Evolutionary conservation across 2,329 filamentous ascomycete species (phyloP).

Genomic region (Trichoderma koningiopsis): DNA sequence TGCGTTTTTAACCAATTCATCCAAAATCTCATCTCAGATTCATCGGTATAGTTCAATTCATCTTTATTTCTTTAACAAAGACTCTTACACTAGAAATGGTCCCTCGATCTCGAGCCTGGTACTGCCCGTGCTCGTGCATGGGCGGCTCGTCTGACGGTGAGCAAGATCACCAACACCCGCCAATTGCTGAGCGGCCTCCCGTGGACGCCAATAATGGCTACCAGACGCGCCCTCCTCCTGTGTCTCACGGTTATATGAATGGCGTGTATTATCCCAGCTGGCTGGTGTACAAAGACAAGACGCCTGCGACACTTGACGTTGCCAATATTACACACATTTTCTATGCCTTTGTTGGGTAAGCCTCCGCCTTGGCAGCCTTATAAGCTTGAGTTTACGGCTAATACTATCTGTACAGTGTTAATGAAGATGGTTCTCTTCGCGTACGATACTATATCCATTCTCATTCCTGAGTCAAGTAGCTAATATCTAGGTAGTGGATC

Average conservation of each 20-base stretch:
- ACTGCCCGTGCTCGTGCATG: slow-evolving; percentile 20
- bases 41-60: too few relatives aligned
- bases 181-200: neutral
- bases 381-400: neutral
- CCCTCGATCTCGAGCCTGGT: slow-evolving; percentile 5
- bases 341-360: slow-evolving; percentile 62
- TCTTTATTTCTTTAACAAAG: neutral
- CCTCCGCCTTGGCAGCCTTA: neutral
- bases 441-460: slow-evolving; percentile 36
- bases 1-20: neutral
- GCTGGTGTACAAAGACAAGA: slow-evolving; percentile 61
- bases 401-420: slow-evolving; percentile 35
- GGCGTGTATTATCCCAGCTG: slow-evolving; percentile 67
- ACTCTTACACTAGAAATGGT: neutral
- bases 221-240: neutral
- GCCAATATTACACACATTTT: slow-evolving; percentile 63
- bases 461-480: neutral
- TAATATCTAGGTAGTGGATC: slow-evolving; percentile 39
- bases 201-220: neutral
- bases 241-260: slow-evolving; percentile 30
- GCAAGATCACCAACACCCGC: slow-evolving; percentile 7
- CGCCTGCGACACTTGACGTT: slow-evolving; percentile 60
- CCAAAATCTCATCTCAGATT: neutral
- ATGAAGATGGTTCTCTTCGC: slow-evolving; percentile 43
- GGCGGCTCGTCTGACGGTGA: slow-evolving; percentile 9